phyloP scores from a whole-genome alignment of 2,329 filamentous ascomycete species.

The Emergomyces pasteurianus region DNA sequence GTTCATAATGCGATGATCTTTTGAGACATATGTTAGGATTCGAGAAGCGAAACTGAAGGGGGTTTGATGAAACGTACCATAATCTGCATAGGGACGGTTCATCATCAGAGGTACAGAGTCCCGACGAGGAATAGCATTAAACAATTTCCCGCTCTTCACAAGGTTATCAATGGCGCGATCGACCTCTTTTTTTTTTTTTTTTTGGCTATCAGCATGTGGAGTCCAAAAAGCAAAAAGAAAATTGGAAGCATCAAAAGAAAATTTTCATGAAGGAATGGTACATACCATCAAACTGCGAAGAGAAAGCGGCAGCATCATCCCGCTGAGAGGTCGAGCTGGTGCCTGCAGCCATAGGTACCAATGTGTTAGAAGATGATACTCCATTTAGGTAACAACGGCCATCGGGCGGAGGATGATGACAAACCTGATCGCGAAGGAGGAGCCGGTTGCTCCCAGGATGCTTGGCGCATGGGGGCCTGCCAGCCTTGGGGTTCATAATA shows the following conservation, averaged over 20 bases:
- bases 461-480: conserved; percentile 51
- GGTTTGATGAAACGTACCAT: conserved; percentile 40
- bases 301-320: conserved; percentile 68
- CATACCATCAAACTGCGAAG: conserved; percentile 82
- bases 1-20: conserved; percentile 58
- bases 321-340: conserved; percentile 61
- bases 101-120: conserved; percentile 62
- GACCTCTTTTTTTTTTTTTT: too few relatives aligned
- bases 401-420: conserved; percentile 15
- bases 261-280: background rate
- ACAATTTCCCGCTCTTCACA: conserved; percentile 91
- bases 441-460: conserved; percentile 60
- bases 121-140: conserved; percentile 60
- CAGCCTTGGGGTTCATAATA: conserved; percentile 59
- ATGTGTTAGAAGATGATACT: conserved; percentile 1
- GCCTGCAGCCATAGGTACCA: conserved; percentile 39
- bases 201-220: conserved; percentile 2
- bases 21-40: background rate
- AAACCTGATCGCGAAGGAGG: conserved; percentile 62
- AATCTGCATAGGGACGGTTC: conserved; percentile 46
- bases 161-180: conserved; percentile 93
- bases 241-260: background rate
- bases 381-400: background rate
- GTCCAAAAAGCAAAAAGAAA: background rate
- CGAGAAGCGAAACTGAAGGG: conserved; percentile 12